These are phyloP conservation scores for Blastobotrys buckinghamii DNA, from an alignment of 1,139 yeast genomes.

Conservation along the genomic window DNA sequence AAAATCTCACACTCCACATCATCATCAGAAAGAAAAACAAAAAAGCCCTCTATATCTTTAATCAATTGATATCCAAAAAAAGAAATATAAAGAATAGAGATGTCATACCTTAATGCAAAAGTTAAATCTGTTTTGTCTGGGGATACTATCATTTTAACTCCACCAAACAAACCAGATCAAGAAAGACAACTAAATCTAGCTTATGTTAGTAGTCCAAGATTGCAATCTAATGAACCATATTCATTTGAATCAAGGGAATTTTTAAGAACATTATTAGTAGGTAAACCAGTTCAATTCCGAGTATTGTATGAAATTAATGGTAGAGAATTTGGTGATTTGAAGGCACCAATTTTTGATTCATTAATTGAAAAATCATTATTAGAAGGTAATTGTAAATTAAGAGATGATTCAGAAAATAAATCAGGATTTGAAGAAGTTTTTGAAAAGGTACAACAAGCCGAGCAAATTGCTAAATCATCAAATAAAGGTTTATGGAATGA, in stretches of 20 bases:
- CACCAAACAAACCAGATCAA: conserved; percentile 39
- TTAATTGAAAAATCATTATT: conserved; percentile 51
- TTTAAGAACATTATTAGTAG: conserved; percentile 58
- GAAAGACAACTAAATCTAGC: conserved; percentile 64
- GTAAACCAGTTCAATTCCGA: conserved; percentile 59
- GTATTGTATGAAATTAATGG: conserved; percentile 50
- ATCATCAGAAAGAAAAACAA: too few species aligned
- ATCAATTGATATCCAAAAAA: too few species aligned
- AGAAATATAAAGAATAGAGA: neutral
- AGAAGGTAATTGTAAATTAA: conserved; percentile 58
- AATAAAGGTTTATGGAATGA: conserved; percentile 51
- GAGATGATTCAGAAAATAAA: conserved; percentile 44
- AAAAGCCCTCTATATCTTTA: too few species aligned
- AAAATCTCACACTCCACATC: too few species aligned
- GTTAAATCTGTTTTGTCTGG: conserved; percentile 71
- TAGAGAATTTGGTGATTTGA: conserved; percentile 68
- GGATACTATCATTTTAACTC: conserved; percentile 66
- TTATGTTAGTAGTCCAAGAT: conserved; percentile 51
- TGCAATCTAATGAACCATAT: conserved; percentile 36
- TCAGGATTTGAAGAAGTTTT: conserved; percentile 37
- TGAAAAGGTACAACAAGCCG: conserved; percentile 37
- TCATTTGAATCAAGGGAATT: conserved; percentile 57
- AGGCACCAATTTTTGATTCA: conserved; percentile 58
- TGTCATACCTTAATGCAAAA: conserved; percentile 20
- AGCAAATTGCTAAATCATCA: conserved; percentile 47